Evolutionary conservation across 768 basidiomycete genomes (phyloP), one percentile per base, ranked within the genome.

Genomic region (Megacollybia marginata): DNA sequence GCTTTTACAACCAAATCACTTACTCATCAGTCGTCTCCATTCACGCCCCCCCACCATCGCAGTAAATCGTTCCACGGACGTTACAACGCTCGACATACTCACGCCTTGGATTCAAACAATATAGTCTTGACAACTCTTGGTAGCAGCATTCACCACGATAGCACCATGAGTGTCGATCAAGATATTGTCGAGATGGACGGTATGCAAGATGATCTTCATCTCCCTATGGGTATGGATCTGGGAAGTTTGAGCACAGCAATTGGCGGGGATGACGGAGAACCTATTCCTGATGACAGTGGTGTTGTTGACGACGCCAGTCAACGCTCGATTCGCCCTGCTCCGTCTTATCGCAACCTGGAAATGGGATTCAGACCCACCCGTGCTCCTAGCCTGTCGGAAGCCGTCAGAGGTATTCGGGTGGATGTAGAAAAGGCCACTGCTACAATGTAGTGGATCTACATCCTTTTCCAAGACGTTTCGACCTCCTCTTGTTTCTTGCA

Each of bases 1-100:
- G 80, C 79, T 2, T 84, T 83, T 52, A 80, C 81, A 19, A 80
- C 82, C 15, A 83, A 83, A 58, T 79, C 79, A 18, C 71, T 77
- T 53, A 68, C 75, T 42, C 71, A 80, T 61, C 72, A 77, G 58
- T 67, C 69, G 33, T 78, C 80, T 51, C 75, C 82, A 12, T 78
- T 76, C 55, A 74, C 74, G 5, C 75, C 76, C 44, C 73, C 74
- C 28, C 68, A 69, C 34, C 72, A 70, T 52, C 70, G 75, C 33
- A 68, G 60, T 55, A 79, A 76, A 36, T 52, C 51, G 19, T 35
- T 42, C 23, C 28, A 49, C 20, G 52, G 52, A 6, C 46, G 42
- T 23, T 53, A 53, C 42, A 42, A 48, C 7, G 42, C 48, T 46
- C 52, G 52, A 13, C 43, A 52, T 44, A 44, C 72, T 31, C 78